Evolutionary conservation across 495 filamentous ascomycete genomes (phyloP), one percentile per base, ranked within the genome.

Genomic region (Penicillium silybi): DNA sequence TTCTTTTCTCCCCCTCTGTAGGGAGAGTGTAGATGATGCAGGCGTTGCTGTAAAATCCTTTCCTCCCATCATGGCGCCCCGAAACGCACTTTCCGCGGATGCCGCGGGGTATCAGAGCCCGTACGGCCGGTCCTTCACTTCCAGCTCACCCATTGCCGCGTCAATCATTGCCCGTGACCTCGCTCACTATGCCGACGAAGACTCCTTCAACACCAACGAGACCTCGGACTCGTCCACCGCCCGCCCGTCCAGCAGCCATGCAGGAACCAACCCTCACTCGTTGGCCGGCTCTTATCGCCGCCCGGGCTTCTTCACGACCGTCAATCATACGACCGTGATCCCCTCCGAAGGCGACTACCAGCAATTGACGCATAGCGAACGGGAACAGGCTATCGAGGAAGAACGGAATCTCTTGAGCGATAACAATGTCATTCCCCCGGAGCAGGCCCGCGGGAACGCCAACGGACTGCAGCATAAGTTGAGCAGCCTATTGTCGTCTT

Each of bases 361-460:
- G 16, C 67, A 67, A 2, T 63, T 88, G 37, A 82, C 79, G 0
- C 80, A 80, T 43, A 75, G 78, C 23, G 87, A 92, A 49, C 76
- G 77, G 13, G 73, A 81, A 39, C 74, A 80, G 37, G 83, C 81
- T n/a, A 78, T 85, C 17, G 71, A 81, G 20, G 87, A 91, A 43
- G 90, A 93, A 67, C 75, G 86, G 46, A 82, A 84, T 50, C 69
- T 96, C 38, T 66, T 95, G 23, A 75, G 85, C 44, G 90, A 95
- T 59, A 93, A 92, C 60, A 74, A 86, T 59, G 64, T 93, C 49
- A 78, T 90, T 13, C 78, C 83, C 7, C 80, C 85, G 15, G 85
- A 86, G 56, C 80, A 84, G 59, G 69, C 72, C 5, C 69, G 72
- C 52, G 46, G 46, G 10, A 57, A 59, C 6, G 11, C 64, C 8